Evolutionary conservation across 2,329 filamentous ascomycete species (phyloP).

Genomic region (Colletotrichum chrysophilum): DNA sequence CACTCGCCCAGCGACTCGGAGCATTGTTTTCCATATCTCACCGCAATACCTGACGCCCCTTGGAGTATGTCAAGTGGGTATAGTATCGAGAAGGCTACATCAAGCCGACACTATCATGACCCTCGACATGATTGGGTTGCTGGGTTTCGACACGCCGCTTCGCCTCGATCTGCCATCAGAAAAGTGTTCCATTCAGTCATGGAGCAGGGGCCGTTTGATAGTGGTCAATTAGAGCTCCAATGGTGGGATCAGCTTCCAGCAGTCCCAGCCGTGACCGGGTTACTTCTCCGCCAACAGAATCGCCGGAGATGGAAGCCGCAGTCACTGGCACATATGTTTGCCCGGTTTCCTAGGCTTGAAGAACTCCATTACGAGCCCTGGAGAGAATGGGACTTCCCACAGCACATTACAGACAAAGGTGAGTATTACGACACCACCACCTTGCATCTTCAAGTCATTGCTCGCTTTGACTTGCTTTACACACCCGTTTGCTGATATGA

Average conservation of each 20-base stretch:
- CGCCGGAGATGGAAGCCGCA: slow-evolving; percentile 31
- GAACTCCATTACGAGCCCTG: slow-evolving; percentile 37
- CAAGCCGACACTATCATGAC: slow-evolving; percentile 1
- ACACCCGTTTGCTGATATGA: background rate
- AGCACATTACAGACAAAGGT: slow-evolving; percentile 22
- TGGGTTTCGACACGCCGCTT: slow-evolving; percentile 21
- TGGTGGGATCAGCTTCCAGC: slow-evolving; percentile 30
- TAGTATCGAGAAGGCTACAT: background rate
- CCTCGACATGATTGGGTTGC: slow-evolving; percentile 27
- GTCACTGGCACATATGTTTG: slow-evolving; percentile 32
- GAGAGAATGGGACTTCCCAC: slow-evolving; percentile 30
- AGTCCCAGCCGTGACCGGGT: slow-evolving; percentile 30
- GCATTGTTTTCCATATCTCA: slow-evolving; percentile 34
- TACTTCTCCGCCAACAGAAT: slow-evolving; percentile 37
- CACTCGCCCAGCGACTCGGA: slow-evolving; percentile 34
- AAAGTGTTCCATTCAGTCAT: slow-evolving; percentile 28
- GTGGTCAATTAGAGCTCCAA: slow-evolving; percentile 23
- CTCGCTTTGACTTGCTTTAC: background rate
- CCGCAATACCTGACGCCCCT: slow-evolving; percentile 28
- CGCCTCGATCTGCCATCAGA: slow-evolving; percentile 13
- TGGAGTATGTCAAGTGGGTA: background rate
- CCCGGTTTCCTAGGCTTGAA: slow-evolving; percentile 32
- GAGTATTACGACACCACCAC: slow-evolving; percentile 10
- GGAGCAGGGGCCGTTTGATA: slow-evolving; percentile 26
- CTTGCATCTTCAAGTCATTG: background rate